Conservation (phyloP, 2,329 filamentous ascomycete genomes). For the Pseudocercospora fijiensis region DNA sequence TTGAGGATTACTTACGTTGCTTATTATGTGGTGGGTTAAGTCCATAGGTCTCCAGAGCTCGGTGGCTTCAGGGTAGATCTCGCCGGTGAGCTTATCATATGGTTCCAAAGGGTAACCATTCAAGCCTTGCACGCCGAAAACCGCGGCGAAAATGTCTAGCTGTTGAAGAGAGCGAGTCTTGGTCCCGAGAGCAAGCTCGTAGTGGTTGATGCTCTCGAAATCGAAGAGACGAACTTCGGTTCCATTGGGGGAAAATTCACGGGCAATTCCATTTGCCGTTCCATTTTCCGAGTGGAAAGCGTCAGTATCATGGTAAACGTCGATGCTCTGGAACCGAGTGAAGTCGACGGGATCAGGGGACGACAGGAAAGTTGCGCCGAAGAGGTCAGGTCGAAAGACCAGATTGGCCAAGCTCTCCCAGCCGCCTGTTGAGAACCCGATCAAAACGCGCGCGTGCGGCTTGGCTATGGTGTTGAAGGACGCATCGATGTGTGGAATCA, state of each 20-base stretch:
- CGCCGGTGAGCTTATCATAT: conserved; percentile 43
- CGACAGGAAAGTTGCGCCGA: conserved; percentile 40
- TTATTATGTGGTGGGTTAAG: conserved; percentile 37
- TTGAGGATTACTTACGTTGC: conserved; percentile 32
- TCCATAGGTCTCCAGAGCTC: conserved; percentile 42
- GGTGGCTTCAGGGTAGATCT: conserved; percentile 41
- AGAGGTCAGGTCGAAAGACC: conserved; percentile 42
- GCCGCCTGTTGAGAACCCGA: conserved; percentile 42
- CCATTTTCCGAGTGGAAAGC: conserved; percentile 32
- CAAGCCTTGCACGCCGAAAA: conserved; percentile 41
- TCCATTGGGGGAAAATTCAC: conserved; percentile 29
- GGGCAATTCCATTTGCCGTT: conserved; percentile 36
- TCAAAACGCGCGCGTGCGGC: conserved; percentile 42
- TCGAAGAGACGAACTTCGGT: conserved; percentile 28
- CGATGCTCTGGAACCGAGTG: conserved; percentile 40
- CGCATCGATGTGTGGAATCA: conserved; percentile 39
- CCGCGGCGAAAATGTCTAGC: conserved; percentile 43
- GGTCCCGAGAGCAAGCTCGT: conserved; percentile 42
- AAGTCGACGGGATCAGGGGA: conserved; percentile 43
- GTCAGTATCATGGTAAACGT: conserved; percentile 37
- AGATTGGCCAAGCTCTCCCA: conserved; percentile 41
- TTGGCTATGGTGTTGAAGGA: conserved; percentile 40
- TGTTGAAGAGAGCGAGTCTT: conserved; percentile 37
- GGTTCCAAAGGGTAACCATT: conserved; percentile 42
- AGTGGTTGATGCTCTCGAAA: conserved; percentile 29